Base-by-base conservation (phyloP, 148 eudicot species). In the Bassia scoparia region DNA sequence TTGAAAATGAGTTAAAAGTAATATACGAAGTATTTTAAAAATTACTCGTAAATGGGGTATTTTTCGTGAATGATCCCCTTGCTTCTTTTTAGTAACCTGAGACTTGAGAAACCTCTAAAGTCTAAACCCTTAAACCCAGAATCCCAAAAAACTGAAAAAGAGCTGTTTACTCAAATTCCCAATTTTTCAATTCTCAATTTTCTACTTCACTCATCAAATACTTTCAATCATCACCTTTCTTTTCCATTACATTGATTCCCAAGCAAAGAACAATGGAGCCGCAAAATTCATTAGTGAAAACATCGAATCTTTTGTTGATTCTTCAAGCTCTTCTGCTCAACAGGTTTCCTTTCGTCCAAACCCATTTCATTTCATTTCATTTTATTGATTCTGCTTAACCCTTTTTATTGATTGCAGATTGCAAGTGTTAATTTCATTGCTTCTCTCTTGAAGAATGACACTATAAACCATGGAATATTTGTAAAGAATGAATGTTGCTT, bases 251-350 rank as follows among this genome's bases (percentile, higher is more conserved):
- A 13, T 20, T 23, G 50, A 73, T 53, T 55, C 54, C 46, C 38
- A 8, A 24, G 5, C 16, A 61, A 60, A 26, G 44, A 54, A 41
- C 9, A 41, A 86, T 90, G 96, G 90, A 85, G 17, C 63, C 74
- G 46, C 71, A 80, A 30, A 34, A 21, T 75, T 80, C 78, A 33
- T 83, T 70, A 46, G 73, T 89, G 13, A 79, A 81, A 38, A 87
- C 82, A 81, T 94, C 58, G 98, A 91, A 72, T 79, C 85, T 20
- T 94, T 74, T 50, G 96, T 94, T 49, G 81, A 81, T 74, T 84
- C 97, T 27, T 86, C 97, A 41, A 65, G 70, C 56, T 79, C 98
- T 60, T 65, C 84, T 62, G 20, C 87, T 43, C 89, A 89, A 79
- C 98, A 94, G 97, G 97, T 69, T 21, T 50, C 33, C 52, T 64